These are phyloP conservation scores for Stevia rebaudiana DNA, from an alignment of 140 eudicot species.

Conservation along the genomic window DNA sequence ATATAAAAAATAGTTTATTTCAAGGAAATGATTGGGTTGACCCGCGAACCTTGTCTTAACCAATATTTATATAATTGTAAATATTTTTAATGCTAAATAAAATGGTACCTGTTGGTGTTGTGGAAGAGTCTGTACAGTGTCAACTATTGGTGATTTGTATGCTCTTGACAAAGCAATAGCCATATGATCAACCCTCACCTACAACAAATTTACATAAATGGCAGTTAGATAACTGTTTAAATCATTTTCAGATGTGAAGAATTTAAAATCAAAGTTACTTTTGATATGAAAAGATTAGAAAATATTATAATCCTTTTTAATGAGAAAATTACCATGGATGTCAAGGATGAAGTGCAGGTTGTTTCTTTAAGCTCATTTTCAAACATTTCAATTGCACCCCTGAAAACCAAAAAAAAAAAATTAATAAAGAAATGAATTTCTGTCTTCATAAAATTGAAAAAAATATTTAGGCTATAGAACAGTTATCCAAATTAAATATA, in stretches of 20 bases:
- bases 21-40: not conserved
- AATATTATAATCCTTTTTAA: conserved; percentile 6
- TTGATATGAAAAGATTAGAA: conserved; percentile 5
- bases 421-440: conserved; percentile 2
- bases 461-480: not conserved
- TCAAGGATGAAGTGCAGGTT: conserved; percentile 23
- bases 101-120: conserved; percentile 88
- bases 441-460: not conserved
- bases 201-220: conserved; percentile 5
- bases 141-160: conserved; percentile 79
- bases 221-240: not conserved
- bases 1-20: not conserved
- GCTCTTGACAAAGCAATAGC: conserved; percentile 90
- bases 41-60: not conserved
- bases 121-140: conserved; percentile 81
- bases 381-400: conserved; percentile 91
- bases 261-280: conserved; percentile 8
- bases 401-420: conserved; percentile 16
- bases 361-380: conserved; percentile 56
- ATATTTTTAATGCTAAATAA: not conserved
- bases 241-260: not conserved
- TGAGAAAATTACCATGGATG: conserved; percentile 31
- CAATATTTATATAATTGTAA: not conserved
- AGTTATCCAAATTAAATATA: not conserved
- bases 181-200: conserved; percentile 95